Evolutionary conservation across 164 flowering plant genomes (phyloP).

Genomic region (Vitis amurensis): DNA sequence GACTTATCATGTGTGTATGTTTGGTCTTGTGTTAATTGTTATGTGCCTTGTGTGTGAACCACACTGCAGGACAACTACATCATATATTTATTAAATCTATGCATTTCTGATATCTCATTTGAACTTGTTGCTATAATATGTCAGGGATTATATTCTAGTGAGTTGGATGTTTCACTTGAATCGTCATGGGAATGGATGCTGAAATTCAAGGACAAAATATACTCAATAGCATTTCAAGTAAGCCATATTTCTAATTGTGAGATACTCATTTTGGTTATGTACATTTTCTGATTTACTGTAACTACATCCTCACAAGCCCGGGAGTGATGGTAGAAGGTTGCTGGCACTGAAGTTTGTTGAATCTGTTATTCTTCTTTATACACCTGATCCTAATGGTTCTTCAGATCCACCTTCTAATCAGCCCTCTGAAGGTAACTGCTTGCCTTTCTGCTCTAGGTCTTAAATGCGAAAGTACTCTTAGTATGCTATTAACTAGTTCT

Average conservation of each 20-base stretch:
- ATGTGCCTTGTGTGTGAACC: no score
- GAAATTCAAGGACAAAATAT: conserved; percentile 77
- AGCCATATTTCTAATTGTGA: conserved; percentile 4
- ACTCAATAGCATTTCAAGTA: conserved; percentile 84
- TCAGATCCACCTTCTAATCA: conserved; percentile 59
- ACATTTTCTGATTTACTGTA: conserved; percentile 21
- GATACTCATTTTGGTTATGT: conserved; percentile 1
- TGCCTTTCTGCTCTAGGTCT: no score
- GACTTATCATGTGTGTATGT: no score
- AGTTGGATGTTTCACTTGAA: conserved; percentile 58
- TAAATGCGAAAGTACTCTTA: no score
- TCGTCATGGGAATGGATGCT: conserved; percentile 80
- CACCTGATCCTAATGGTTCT: conserved; percentile 86
- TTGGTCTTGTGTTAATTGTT: no score
- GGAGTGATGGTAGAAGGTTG: conserved; percentile 69
- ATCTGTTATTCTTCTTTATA: conserved; percentile 75
- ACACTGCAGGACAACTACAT: no score
- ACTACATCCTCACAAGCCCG: conserved; percentile 41
- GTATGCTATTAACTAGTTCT: not conserved
- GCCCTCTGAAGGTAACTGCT: conserved; percentile 50
- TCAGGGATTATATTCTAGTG: conserved; percentile 75
- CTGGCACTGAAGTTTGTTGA: conserved; percentile 84
- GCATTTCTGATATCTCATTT: no score
- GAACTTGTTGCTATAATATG: conserved; percentile 6
- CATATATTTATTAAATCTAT: no score